These are phyloP conservation scores for Xerocomus potaroensis DNA, from an alignment of 768 basidiomycete genomes.

Conservation along the genomic window DNA sequence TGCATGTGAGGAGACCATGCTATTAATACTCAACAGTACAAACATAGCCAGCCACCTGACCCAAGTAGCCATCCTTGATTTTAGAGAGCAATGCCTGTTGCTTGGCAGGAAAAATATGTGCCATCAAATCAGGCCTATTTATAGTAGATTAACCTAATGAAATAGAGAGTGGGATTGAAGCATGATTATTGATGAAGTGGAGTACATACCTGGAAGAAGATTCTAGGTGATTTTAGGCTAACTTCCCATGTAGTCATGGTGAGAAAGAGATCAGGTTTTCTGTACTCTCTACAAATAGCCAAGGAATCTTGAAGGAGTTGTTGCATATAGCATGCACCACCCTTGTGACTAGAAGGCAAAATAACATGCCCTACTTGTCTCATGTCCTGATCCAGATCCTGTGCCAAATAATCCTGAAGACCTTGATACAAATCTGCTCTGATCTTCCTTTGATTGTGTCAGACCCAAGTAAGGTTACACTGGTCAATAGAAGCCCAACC, in stretches of 20 bases:
- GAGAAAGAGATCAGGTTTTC: slow-evolving; percentile 47
- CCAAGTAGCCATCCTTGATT: slow-evolving; percentile 39
- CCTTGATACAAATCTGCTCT: slow-evolving; percentile 35
- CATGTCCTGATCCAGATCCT: slow-evolving; percentile 24
- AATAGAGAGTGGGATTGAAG: neutral
- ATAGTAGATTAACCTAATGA: slow-evolving; percentile 30
- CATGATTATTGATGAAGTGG: no score
- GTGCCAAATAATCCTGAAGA: slow-evolving; percentile 27
- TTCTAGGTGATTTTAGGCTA: slow-evolving; percentile 44
- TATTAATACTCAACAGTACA: no score
- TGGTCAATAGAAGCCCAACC: slow-evolving; percentile 44
- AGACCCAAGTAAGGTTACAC: slow-evolving; percentile 31
- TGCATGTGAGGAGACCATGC: no score
- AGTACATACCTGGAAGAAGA: slow-evolving; percentile 30
- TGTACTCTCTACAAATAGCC: no score
- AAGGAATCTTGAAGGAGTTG: no score
- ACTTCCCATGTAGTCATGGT: slow-evolving; percentile 51
- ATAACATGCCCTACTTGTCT: slow-evolving; percentile 29
- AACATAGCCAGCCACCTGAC: no score
- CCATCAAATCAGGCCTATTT: slow-evolving; percentile 46
- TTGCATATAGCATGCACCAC: slow-evolving; percentile 40
- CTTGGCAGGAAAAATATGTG: slow-evolving; percentile 43
- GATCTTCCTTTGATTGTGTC: slow-evolving; percentile 32
- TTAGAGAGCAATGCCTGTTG: slow-evolving; percentile 32
- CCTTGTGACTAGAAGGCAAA: slow-evolving; percentile 41